Conservation (phyloP, 805 yeast genomes). For the Myxozyma vanderwaltii region DNA sequence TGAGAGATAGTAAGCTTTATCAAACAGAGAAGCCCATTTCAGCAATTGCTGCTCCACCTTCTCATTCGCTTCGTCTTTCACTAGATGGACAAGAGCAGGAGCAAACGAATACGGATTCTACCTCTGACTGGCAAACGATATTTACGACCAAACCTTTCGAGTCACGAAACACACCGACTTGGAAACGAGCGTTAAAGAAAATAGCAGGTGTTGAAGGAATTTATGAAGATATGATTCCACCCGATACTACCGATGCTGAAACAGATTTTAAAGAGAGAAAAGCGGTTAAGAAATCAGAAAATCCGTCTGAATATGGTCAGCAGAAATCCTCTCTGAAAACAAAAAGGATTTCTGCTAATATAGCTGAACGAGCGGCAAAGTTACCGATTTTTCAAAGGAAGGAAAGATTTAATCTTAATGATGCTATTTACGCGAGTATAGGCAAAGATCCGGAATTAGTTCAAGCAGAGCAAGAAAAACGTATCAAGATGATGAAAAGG, state of each 20-base stretch:
- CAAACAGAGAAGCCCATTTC: no score
- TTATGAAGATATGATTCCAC: neutral
- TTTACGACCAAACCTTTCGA: neutral
- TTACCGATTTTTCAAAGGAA: slow-evolving; percentile 7
- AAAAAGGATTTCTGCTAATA: neutral
- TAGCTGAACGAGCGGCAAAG: slow-evolving; percentile 3
- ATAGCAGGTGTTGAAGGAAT: slow-evolving; percentile 14
- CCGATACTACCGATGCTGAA: neutral
- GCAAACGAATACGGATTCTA: neutral
- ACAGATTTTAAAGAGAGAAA: neutral
- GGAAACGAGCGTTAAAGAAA: slow-evolving; percentile 14
- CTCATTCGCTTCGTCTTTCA: neutral
- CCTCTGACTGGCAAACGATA: neutral
- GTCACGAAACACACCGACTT: neutral
- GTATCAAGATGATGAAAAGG: slow-evolving; percentile 4
- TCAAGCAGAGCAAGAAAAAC: slow-evolving; percentile 16
- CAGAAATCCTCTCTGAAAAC: neutral
- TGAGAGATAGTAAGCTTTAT: neutral
- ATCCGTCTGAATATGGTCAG: neutral
- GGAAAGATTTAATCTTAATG: slow-evolving; percentile 18
- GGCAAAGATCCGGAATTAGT: slow-evolving; percentile 22
- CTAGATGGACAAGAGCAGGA: neutral
- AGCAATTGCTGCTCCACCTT: neutral
- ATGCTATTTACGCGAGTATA: slow-evolving; percentile 21
- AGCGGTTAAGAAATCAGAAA: neutral